Percentiles rank a stretch among this genome's conserved stretches.
These are phyloP conservation scores for Eucalyptus coolabah DNA, from an alignment of 345 rosid species.

Conservation along the genomic window DNA sequence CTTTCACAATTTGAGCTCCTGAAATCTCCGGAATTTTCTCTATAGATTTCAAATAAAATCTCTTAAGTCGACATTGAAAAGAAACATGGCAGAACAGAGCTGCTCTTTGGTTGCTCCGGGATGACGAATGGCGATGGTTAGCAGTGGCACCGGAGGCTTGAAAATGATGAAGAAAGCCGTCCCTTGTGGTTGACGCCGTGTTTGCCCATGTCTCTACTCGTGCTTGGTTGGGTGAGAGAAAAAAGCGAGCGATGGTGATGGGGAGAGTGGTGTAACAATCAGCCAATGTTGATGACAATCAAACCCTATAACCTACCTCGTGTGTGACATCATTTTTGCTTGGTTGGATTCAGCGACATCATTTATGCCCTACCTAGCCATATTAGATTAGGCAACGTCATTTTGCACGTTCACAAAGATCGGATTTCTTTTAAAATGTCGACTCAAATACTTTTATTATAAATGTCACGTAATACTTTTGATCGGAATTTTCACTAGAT, in stretches of 20 bases:
- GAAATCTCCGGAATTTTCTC: not conserved
- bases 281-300: not conserved
- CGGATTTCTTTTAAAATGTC: not conserved
- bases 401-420: accelerated
- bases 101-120: not conserved
- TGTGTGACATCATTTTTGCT: not conserved
- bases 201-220: not conserved
- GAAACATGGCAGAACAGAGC: not conserved
- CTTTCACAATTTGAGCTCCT: too few relatives aligned
- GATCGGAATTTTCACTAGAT: accelerated
- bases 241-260: not conserved
- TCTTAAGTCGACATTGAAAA: not conserved
- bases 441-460: too few relatives aligned
- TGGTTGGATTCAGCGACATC: not conserved
- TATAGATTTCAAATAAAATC: not conserved
- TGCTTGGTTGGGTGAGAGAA: not conserved
- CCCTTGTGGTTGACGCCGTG: not conserved
- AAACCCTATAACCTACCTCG: not conserved
- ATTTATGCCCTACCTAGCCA: not conserved
- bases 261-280: not conserved
- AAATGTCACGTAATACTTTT: too few relatives aligned
- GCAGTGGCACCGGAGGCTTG: not conserved
- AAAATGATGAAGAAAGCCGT: not conserved
- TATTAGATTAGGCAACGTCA: not conserved
- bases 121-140: not conserved